phyloP scores from a whole-genome alignment of 495 filamentous ascomycete species.

The Clohesyomyces aquaticus region DNA sequence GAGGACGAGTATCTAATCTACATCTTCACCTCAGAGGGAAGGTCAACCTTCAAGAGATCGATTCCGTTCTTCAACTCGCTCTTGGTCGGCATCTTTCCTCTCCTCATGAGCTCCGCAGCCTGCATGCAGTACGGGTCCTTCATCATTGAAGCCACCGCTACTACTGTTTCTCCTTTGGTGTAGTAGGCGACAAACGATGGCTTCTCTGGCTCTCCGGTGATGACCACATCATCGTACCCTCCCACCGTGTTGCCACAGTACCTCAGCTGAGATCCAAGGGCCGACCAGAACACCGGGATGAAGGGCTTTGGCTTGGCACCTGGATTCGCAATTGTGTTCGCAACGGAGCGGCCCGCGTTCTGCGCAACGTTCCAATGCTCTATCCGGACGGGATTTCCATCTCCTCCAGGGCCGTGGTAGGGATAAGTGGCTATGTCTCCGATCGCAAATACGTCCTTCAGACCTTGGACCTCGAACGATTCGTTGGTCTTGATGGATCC shows the following conservation, averaged over 20 bases:
- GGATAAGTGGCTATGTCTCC: slow-evolving; percentile 96
- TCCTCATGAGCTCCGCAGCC: slow-evolving; percentile 82
- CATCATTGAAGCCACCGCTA: slow-evolving; percentile 89
- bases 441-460: slow-evolving; percentile 86
- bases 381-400: slow-evolving; percentile 70
- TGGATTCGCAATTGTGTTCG: slow-evolving; percentile 70
- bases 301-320: slow-evolving; percentile 67
- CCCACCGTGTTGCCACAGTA: slow-evolving; percentile 85
- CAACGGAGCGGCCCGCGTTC: slow-evolving; percentile 80
- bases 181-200: slow-evolving; percentile 90
- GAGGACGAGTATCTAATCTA: too few species aligned
- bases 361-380: slow-evolving; percentile 99
- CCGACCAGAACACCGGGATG: slow-evolving; percentile 95
- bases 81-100: slow-evolving; percentile 81
- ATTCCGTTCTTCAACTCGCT: slow-evolving; percentile 71
- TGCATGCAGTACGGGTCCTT: slow-evolving; percentile 86
- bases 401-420: slow-evolving; percentile 85
- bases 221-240: slow-evolving; percentile 81
- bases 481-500: slow-evolving; percentile 79
- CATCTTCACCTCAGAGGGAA: slow-evolving; percentile 59
- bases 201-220: slow-evolving; percentile 76
- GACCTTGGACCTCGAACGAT: slow-evolving; percentile 70
- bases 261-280: slow-evolving; percentile 81
- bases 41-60: slow-evolving; percentile 67
- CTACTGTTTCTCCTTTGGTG: slow-evolving; percentile 80